Base-by-base conservation (phyloP, 2,329 filamentous ascomycete genomes). In the Biscogniauxia mediterranea region DNA sequence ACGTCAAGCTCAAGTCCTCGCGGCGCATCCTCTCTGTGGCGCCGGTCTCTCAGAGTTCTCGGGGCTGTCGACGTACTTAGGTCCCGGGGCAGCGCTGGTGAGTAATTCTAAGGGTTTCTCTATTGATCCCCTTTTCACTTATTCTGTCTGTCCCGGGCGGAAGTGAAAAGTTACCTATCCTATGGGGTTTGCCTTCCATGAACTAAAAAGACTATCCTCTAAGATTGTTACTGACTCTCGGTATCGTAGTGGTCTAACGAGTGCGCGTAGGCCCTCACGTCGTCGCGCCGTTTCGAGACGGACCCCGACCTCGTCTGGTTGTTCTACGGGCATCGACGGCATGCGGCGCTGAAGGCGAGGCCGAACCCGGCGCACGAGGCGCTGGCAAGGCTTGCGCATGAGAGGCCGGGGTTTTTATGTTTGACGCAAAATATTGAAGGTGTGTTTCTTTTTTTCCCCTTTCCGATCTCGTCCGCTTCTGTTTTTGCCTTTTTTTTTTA, bases 341-440 rank as follows among this genome's bases (percentile, higher is more conserved):
- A 96, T 73, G 89, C 90, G 85, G 87, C 90, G 0, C 79, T 96
- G 54, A 79, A 84, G 54, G 91, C 85, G 1, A 78, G 87, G 66
- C 93, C 93, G 0, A 96, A 96, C 69, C 77, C 81, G 2, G 92
- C 87, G 0, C 93, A 96, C 71, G 84, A 85, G 66, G 92, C 93
- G 0, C 80, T 97, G 26, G 90, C 91, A 0, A 88, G 89, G 58
- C 76, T 96, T 49, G 87, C 90, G 0, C 82, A 78, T 62, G 82
- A 79, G 69, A 88, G 86, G 64, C 77, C 74, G 13, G 78, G 81
- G 19, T 96, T 96, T 71, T 72, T 93, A 55, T 92, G 90, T 11
- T 72, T 97, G 64, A 90, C 85, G n/a, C 93, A 96, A 74, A 97
- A 96, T 73, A 91, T 97, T 8, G 93, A 97, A 69, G 89, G 90